phyloP scores from a whole-genome alignment of 495 filamentous ascomycete species.

The Neurospora discreta region DNA sequence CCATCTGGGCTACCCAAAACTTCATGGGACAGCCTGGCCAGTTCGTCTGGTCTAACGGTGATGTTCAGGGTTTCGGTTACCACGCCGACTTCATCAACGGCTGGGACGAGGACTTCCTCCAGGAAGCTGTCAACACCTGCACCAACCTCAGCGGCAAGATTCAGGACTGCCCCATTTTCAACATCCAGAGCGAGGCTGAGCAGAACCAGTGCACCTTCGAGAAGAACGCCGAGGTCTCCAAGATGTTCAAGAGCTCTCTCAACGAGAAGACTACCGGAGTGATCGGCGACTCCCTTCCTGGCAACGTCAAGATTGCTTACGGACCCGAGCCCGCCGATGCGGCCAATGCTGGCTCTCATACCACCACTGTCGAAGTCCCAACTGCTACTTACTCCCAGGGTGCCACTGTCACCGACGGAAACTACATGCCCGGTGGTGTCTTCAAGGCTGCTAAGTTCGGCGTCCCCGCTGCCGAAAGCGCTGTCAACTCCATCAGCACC shows the following conservation, averaged over 20 bases:
- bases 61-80: constrained; percentile 70
- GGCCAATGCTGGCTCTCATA: constrained; percentile 4
- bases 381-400: constrained; percentile 14
- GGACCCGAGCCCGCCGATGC: constrained; percentile 24
- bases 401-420: constrained; percentile 2
- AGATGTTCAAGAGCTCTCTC: constrained; percentile 15
- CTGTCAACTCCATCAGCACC: not conserved
- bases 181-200: constrained; percentile 26
- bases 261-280: constrained; percentile 23
- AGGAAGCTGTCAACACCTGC: constrained; percentile 49
- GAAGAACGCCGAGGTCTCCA: not conserved
- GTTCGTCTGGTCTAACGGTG: constrained; percentile 77
- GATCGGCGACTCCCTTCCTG: constrained; percentile 26
- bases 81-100: constrained; percentile 81
- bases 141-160: constrained; percentile 38
- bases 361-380: constrained; percentile 8
- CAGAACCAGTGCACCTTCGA: constrained; percentile 28
- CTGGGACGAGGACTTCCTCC: constrained; percentile 56
- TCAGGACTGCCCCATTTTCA: constrained; percentile 45
- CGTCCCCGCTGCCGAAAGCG: not conserved
- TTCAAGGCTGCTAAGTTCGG: constrained; percentile 12
- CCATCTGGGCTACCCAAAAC: constrained; percentile 66
- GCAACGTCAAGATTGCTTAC: constrained; percentile 24
- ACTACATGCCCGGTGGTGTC: constrained; percentile 14
- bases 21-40: constrained; percentile 57